These are phyloP conservation scores for Myochromella boudieri DNA, from an alignment of 768 basidiomycete species.

Conservation along the genomic window DNA sequence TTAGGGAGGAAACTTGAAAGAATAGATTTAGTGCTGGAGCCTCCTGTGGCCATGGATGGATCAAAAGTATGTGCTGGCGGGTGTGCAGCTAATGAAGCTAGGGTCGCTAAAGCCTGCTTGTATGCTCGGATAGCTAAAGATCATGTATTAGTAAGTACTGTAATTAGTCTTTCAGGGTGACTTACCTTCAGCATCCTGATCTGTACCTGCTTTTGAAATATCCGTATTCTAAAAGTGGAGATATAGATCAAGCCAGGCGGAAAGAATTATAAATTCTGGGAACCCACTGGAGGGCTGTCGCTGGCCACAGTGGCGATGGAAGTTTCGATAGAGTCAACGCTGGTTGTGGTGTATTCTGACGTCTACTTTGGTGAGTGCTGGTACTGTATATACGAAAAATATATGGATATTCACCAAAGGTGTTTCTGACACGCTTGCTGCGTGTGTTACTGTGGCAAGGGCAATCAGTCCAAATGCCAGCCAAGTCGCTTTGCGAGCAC, in stretches of 20 bases:
- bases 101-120: constrained; percentile 68
- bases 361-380: not conserved
- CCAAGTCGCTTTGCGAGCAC: constrained; percentile 52
- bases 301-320: not conserved
- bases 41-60: constrained; percentile 42
- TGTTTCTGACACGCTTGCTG: constrained; percentile 32
- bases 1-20: constrained; percentile 69
- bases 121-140: constrained; percentile 67
- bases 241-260: no score
- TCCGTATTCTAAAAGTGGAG: constrained; percentile 5
- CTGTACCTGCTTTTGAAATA: constrained; percentile 31
- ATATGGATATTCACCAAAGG: constrained; percentile 25
- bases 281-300: not conserved
- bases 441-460: constrained; percentile 43
- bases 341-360: constrained; percentile 1
- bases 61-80: constrained; percentile 58
- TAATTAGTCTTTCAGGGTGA: not conserved
- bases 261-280: no score
- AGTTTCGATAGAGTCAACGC: constrained; percentile 4
- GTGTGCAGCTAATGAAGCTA: constrained; percentile 62
- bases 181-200: constrained; percentile 55
- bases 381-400: not conserved
- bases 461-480: constrained; percentile 60
- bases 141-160: not conserved
- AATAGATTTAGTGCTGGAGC: constrained; percentile 47